Evolutionary conservation across 139 green algal species (phyloP).

Genomic region (Coelastrella sp.): DNA sequence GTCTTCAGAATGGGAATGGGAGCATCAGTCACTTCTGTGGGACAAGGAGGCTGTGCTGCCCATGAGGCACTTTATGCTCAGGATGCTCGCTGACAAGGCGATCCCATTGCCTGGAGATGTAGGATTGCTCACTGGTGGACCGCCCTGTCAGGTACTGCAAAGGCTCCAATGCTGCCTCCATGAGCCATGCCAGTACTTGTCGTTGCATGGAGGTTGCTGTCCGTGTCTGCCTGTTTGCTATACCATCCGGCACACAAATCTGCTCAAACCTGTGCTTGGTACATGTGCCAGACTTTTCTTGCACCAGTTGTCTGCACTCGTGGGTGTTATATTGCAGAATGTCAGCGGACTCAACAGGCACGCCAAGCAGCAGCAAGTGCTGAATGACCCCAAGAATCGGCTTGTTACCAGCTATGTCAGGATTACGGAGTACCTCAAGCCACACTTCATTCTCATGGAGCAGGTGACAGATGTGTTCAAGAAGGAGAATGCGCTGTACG

Average conservation of each 20-base stretch:
- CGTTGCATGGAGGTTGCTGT: too few species aligned
- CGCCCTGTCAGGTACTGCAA: conserved; percentile 75
- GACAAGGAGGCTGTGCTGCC: not conserved
- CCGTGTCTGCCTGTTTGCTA: not conserved
- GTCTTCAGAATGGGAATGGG: conserved; percentile 16
- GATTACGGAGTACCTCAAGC: conserved; percentile 68
- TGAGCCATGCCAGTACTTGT: too few species aligned
- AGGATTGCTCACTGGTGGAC: conserved; percentile 79
- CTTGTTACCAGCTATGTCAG: conserved; percentile 70
- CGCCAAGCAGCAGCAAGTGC: conserved; percentile 57
- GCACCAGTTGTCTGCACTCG: not conserved
- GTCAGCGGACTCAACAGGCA: conserved; percentile 82
- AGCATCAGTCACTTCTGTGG: conserved; percentile 10
- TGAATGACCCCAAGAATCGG: conserved; percentile 74
- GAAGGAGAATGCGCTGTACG: conserved; percentile 73
- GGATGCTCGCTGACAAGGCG: conserved; percentile 5
- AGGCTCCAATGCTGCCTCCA: not conserved
- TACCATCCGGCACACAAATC: not conserved
- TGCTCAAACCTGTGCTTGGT: not conserved
- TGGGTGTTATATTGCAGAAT: conserved; percentile 15
- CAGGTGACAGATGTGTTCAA: conserved; percentile 81
- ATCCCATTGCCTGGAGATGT: conserved; percentile 72
- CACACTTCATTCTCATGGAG: conserved; percentile 79
- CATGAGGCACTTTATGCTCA: conserved; percentile 39
- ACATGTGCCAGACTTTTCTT: not conserved